These are phyloP conservation scores for Aureobasidium uvarum DNA, from an alignment of 2,329 filamentous ascomycete genomes.

Conservation along the genomic window DNA sequence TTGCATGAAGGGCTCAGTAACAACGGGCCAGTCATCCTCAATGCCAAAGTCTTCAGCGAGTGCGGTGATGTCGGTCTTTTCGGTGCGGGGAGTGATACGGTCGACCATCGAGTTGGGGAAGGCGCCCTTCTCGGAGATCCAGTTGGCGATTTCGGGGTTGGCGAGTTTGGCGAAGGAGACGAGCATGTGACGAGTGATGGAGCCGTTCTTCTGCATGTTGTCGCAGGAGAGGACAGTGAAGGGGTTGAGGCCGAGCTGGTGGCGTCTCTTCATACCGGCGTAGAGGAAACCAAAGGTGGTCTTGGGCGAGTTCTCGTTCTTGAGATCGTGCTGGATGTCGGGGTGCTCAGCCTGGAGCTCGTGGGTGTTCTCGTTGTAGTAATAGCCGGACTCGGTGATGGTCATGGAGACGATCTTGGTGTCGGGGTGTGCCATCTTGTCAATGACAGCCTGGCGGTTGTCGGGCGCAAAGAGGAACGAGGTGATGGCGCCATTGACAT, in stretches of 20 bases:
- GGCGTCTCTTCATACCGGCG: slow-evolving; percentile 50
- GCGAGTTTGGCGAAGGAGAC: slow-evolving; percentile 50
- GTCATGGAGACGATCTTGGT: slow-evolving; percentile 57
- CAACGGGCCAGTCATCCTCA: slow-evolving; percentile 54
- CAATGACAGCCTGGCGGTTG: slow-evolving; percentile 52
- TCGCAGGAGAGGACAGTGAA: slow-evolving; percentile 58
- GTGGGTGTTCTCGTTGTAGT: slow-evolving; percentile 59
- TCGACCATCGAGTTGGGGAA: slow-evolving; percentile 59
- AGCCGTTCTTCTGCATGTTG: slow-evolving; percentile 59
- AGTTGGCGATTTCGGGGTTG: slow-evolving; percentile 50
- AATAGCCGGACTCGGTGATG: slow-evolving; percentile 58
- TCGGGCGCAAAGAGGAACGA: slow-evolving; percentile 55
- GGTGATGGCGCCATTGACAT: slow-evolving; percentile 54
- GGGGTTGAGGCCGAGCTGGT: slow-evolving; percentile 49
- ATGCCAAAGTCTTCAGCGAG: slow-evolving; percentile 50
- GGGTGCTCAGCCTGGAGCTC: slow-evolving; percentile 50
- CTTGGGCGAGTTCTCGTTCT: slow-evolving; percentile 45
- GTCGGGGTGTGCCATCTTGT: slow-evolving; percentile 56
- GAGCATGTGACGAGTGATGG: slow-evolving; percentile 55
- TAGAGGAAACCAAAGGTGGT: slow-evolving; percentile 57
- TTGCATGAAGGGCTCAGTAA: slow-evolving; percentile 58
- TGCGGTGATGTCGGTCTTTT: slow-evolving; percentile 46
- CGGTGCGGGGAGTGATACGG: slow-evolving; percentile 55
- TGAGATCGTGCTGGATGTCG: slow-evolving; percentile 52
- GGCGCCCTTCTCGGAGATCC: slow-evolving; percentile 50